Percentiles rank a stretch among this genome's conserved stretches.
Evolutionary conservation across 2,329 filamentous ascomycete genomes (phyloP).

Genomic region (Eutypa lata): DNA sequence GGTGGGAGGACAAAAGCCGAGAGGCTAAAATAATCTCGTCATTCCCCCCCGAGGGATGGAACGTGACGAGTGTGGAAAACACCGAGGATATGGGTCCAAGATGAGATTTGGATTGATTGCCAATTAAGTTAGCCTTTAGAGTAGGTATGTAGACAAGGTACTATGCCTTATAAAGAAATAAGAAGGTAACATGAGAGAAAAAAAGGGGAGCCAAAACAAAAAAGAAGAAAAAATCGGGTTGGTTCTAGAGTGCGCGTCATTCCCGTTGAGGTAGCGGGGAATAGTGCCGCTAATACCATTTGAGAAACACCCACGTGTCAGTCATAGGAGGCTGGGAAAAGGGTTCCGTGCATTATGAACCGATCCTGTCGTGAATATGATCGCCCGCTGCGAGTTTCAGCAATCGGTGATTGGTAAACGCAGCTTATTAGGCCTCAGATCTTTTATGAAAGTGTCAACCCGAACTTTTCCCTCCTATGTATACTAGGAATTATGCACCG

Average conservation of each 20-base stretch:
- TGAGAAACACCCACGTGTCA: slow-evolving; percentile 25
- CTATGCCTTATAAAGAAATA: too few relatives aligned
- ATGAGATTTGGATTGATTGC: slow-evolving; percentile 11
- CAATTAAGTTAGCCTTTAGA: too few relatives aligned
- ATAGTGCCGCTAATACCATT: slow-evolving; percentile 16
- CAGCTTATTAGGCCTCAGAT: too few relatives aligned
- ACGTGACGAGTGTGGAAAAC: slow-evolving; percentile 20
- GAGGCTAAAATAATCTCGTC: slow-evolving; percentile 25
- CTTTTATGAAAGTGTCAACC: too few relatives aligned
- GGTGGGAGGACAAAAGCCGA: slow-evolving; percentile 10
- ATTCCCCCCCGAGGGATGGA: slow-evolving; percentile 28
- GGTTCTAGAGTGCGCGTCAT: slow-evolving; percentile 9
- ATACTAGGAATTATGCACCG: background rate
- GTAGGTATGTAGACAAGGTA: too few relatives aligned
- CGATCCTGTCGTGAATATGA: background rate
- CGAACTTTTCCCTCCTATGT: too few relatives aligned
- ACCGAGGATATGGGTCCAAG: slow-evolving; percentile 27
- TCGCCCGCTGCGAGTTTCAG: too few relatives aligned
- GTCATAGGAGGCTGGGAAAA: slow-evolving; percentile 11
- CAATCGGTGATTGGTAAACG: too few relatives aligned
- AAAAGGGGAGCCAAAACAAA: slow-evolving; percentile 15
- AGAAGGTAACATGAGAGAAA: slow-evolving; percentile 8
- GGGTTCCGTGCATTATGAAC: background rate
- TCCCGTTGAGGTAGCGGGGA: slow-evolving; percentile 19
- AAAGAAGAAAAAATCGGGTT: slow-evolving; percentile 14